Evolutionary conservation across 805 yeast genomes (phyloP).

Genomic region (Kodamaea nitidulidarum): DNA sequence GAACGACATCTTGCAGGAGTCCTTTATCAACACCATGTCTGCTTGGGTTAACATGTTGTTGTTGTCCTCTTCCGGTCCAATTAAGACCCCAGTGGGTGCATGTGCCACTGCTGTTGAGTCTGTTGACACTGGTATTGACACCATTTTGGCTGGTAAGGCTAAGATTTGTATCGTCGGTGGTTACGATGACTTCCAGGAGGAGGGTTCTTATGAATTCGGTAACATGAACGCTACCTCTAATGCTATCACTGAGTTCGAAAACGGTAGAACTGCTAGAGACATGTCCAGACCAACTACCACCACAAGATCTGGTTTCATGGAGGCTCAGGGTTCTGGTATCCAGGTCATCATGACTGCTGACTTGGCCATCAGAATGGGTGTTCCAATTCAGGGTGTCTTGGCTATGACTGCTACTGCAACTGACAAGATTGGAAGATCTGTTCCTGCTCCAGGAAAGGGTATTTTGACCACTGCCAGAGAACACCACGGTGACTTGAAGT

Average conservation of each 20-base stretch:
- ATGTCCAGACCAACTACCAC: constrained; percentile 99
- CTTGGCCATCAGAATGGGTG: constrained; percentile 96
- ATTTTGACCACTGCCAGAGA: constrained; percentile 97
- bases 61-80: constrained; percentile 96
- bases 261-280: constrained; percentile 96
- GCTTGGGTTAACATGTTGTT: constrained; percentile 99
- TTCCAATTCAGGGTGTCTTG: constrained; percentile 93
- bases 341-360: constrained; percentile 95
- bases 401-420: constrained; percentile 96
- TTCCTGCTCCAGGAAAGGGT: constrained; percentile 99
- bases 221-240: constrained; percentile 99
- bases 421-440: constrained; percentile 97
- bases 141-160: constrained; percentile 90
- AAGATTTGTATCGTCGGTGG: constrained; percentile 98
- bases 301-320: constrained; percentile 97
- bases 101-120: constrained; percentile 99
- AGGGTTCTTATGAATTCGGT: constrained; percentile 95
- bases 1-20: constrained; percentile 95
- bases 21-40: constrained; percentile 97
- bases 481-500: constrained; percentile 74
- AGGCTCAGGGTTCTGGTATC: constrained; percentile 98
- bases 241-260: constrained; percentile 79
- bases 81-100: constrained; percentile 99
- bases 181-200: constrained; percentile 99
- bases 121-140: constrained; percentile 92